Evolutionary conservation across 2,329 filamentous ascomycete genomes (phyloP), one percentile per base, ranked within the genome.

Genomic region (Penicillium sp.): DNA sequence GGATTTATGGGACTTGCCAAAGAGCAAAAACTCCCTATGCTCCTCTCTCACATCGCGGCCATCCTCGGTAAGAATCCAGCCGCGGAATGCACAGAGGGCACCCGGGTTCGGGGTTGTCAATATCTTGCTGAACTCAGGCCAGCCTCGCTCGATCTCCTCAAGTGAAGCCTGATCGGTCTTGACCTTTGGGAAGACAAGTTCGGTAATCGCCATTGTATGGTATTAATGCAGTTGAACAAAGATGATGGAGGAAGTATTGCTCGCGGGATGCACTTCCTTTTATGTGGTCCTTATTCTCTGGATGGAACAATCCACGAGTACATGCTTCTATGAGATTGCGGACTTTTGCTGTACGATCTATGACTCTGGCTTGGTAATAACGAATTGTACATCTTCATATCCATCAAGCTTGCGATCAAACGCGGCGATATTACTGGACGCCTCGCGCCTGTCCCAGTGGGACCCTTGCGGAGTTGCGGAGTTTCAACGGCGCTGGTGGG

Each of bases 71-170:
- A 55, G 24, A 16, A 58, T 36, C 27, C 44, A 60, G 10, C 60
- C 60, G 7, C 55, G 55, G 27, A 56, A 60, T 2, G 37, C 58
- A 27, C 31, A 47, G 7, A 60, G 40, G 5, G 59, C 24, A 19
- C 49, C 49, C 14, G 60, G 60, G 35, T 60, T 62, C 5, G 58
- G 60, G 14, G 58, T 18, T n/a, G 44, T 56, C 39, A 62, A 36
- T 31, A 16, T 36, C 19, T 50, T 58, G 27, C 52, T 51, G 27
- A 60, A 24, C 0, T 9, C 46, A 6, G 58, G 58, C 37, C 47
- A 55, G 35, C 54, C 39, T 39, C 27, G 47, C 27, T 51, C 50
- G 19, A 62, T n/a, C 19, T 54, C 43, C 2, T 60, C 53, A 14
- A 60, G 9, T 9, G 55, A 55, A 18, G 39, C 55, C 19, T 40